phyloP scores from a whole-genome alignment of 495 filamentous ascomycete species.

The Aspergillus bertholletiae region DNA sequence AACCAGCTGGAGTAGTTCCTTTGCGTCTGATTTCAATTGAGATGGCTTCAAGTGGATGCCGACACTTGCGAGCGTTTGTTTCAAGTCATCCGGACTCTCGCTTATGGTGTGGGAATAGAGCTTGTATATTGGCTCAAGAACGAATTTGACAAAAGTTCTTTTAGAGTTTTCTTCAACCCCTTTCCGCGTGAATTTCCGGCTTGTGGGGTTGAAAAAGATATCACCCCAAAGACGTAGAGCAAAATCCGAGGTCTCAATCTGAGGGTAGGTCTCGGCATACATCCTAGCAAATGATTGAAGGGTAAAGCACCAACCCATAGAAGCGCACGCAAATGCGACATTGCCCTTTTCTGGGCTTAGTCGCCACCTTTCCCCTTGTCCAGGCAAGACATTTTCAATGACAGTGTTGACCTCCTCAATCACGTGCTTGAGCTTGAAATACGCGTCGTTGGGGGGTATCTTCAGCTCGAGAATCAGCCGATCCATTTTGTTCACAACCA shows the following conservation, averaged over 20 bases:
- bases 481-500: constrained; percentile 97
- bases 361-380: constrained; percentile 73
- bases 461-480: constrained; percentile 91
- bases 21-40: constrained; percentile 85
- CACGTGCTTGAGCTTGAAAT: constrained; percentile 97
- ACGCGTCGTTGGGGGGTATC: constrained; percentile 90
- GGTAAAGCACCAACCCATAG: constrained; percentile 96
- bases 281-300: constrained; percentile 89
- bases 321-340: constrained; percentile 88
- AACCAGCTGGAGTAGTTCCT: constrained; percentile 80
- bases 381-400: constrained; percentile 84
- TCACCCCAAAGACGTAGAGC: constrained; percentile 87
- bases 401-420: constrained; percentile 96
- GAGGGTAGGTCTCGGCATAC: constrained; percentile 86
- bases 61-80: constrained; percentile 71
- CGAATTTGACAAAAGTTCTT: constrained; percentile 88
- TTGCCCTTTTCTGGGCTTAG: constrained; percentile 96
- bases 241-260: constrained; percentile 76
- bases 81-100: constrained; percentile 82
- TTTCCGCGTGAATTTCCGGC: constrained; percentile 87
- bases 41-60: constrained; percentile 87
- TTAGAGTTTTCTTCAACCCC: constrained; percentile 75
- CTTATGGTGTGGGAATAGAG: constrained; percentile 94
- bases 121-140: constrained; percentile 97
- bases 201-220: constrained; percentile 89